These are phyloP conservation scores for Taxillus chinensis DNA, from an alignment of 164 flowering plant species.

Conservation along the genomic window DNA sequence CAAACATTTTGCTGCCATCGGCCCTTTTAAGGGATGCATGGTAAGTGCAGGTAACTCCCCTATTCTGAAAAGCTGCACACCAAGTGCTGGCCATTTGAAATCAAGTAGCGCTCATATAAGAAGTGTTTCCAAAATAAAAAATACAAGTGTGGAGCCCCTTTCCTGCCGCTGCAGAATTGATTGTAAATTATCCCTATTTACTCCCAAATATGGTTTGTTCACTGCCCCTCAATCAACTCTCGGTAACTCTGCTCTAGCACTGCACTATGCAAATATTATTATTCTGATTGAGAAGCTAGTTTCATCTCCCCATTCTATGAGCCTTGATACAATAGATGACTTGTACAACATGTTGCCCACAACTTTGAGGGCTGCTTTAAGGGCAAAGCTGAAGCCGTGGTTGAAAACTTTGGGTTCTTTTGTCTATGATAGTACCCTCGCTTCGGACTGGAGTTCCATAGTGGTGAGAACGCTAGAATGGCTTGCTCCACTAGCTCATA, in stretches of 20 bases:
- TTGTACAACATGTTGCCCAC: slow-evolving; percentile 47
- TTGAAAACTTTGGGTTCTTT: slow-evolving; percentile 20
- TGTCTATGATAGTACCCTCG: slow-evolving; percentile 32
- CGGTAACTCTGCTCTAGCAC: slow-evolving; percentile 42
- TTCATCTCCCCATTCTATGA: slow-evolving; percentile 37
- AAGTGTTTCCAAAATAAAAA: slow-evolving; percentile 5
- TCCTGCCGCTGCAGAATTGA: slow-evolving; percentile 7
- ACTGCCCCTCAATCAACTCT: slow-evolving; percentile 31
- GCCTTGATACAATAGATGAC: slow-evolving; percentile 48
- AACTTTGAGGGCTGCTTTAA: slow-evolving; percentile 28
- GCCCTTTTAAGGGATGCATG: slow-evolving; percentile 47
- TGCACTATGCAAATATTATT: slow-evolving; percentile 50
- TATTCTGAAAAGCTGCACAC: slow-evolving; percentile 19
- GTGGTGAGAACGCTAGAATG: slow-evolving; percentile 36
- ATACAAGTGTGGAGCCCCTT: slow-evolving; percentile 3
- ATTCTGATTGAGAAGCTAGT: slow-evolving; percentile 43
- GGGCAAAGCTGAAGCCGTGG: slow-evolving; percentile 30
- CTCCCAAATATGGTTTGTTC: slow-evolving; percentile 18
- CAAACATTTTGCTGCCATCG: slow-evolving; percentile 19
- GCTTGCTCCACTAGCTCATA: slow-evolving; percentile 58
- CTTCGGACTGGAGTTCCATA: slow-evolving; percentile 40
- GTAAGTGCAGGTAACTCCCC: slow-evolving; percentile 31
- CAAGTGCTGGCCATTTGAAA: slow-evolving; percentile 22
- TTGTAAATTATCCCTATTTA: slow-evolving; percentile 15
- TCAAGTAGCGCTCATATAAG: slow-evolving; percentile 7